These are phyloP conservation scores for Zygotorulaspora sp. DNA, from an alignment of 805 yeast genomes.

Conservation along the genomic window DNA sequence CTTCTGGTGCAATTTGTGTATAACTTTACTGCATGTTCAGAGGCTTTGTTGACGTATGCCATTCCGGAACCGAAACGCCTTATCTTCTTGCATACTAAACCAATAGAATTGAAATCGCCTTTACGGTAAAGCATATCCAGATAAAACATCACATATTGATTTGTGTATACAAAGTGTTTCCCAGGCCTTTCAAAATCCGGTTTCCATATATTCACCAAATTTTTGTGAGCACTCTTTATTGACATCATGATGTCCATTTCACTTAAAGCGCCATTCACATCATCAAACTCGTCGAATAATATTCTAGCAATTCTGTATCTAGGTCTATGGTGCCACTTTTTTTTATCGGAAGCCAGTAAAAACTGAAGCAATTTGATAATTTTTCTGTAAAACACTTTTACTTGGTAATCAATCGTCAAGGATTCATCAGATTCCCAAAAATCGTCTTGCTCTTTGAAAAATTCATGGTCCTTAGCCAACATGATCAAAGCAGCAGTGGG, in stretches of 20 bases:
- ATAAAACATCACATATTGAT: conserved; percentile 61
- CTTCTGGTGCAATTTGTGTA: conserved; percentile 22
- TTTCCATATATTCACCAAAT: conserved; percentile 84
- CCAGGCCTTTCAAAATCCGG: conserved; percentile 92
- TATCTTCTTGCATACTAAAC: conserved; percentile 63
- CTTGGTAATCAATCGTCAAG: conserved; percentile 11
- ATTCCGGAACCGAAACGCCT: conserved; percentile 74
- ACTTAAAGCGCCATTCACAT: conserved; percentile 50
- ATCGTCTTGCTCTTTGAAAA: conserved; percentile 22
- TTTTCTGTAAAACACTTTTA: conserved; percentile 36
- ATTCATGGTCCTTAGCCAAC: conserved; percentile 38
- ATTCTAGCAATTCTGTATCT: conserved; percentile 66
- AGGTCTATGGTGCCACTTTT: conserved; percentile 90
- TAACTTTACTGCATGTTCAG: conserved; percentile 25
- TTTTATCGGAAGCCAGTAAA: conserved; percentile 59
- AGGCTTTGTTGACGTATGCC: conserved; percentile 40
- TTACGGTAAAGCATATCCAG: conserved; percentile 50
- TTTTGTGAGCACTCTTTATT: conserved; percentile 61
- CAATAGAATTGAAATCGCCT: conserved; percentile 55
- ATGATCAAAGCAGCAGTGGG: conserved; percentile 38
- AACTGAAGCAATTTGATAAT: conserved; percentile 46
- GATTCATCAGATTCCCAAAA: conserved; percentile 26
- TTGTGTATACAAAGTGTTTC: conserved; percentile 76
- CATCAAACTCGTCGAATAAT: conserved; percentile 48
- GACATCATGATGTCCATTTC: conserved; percentile 63